These are phyloP conservation scores for Globisporangium yorkense DNA, from an alignment of 352 stramenopile genomes.

Conservation along the genomic window DNA sequence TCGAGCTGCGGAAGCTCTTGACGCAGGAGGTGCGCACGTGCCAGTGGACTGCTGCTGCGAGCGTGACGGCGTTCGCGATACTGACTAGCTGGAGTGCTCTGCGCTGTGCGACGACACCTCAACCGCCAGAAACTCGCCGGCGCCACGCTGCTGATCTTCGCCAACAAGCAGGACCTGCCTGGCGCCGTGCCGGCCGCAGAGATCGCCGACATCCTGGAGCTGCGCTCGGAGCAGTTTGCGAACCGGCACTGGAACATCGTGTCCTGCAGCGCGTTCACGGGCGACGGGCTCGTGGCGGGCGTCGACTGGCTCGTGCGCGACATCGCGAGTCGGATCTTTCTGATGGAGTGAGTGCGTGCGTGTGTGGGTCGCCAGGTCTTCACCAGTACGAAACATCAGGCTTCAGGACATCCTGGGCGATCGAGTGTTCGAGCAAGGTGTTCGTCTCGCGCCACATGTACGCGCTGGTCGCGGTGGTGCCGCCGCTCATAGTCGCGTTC, in stretches of 20 bases:
- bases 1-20: constrained; percentile 86
- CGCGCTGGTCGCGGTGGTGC: constrained; percentile 65
- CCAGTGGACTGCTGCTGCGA: neutral
- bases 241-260: constrained; percentile 89
- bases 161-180: constrained; percentile 97
- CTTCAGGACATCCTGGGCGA: no score
- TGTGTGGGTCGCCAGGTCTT: neutral
- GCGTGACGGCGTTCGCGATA: neutral
- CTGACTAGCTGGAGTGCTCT: neutral
- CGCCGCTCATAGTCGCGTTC: constrained; percentile 75
- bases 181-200: constrained; percentile 1
- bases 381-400: no score
- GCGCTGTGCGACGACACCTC: neutral
- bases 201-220: constrained; percentile 88
- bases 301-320: constrained; percentile 98
- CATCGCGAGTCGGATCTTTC: constrained; percentile 95
- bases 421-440: no score
- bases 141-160: constrained; percentile 98
- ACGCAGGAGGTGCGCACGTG: constrained; percentile 66
- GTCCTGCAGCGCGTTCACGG: constrained; percentile 96
- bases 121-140: constrained; percentile 92
- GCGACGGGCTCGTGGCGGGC: constrained; percentile 92
- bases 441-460: constrained; percentile 48
- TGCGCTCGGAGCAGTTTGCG: constrained; percentile 76
- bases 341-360: constrained; percentile 20